Evolutionary conservation across 1,139 yeast species (phyloP), one percentile per base, ranked within the genome.

Genomic region (Candida tropicalis): DNA sequence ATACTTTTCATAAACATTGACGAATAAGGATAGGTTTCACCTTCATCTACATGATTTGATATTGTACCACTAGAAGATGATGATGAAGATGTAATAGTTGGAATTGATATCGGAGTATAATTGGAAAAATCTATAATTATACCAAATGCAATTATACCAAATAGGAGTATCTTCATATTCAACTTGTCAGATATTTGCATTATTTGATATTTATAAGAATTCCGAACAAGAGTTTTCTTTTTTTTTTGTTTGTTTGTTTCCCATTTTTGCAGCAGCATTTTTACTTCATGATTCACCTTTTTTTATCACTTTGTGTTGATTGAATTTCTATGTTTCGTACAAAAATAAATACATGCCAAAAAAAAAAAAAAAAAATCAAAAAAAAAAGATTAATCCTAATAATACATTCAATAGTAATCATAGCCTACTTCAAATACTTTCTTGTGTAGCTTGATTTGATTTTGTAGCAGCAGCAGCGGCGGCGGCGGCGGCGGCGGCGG

Each of bases 1-100:
- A 42, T 40, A 7, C 43, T 20, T 22, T 42, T 37, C 1, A 31
- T 17, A 17, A 40, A 47, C 20, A 24, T 32, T n/a, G 31, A 13
- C 10, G 48, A 42, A 29, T 40, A 42, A 1, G 48, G 48, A 38
- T 26, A 33, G 12, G 27, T 8, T 16, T 33, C 35, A 5, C 13
- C n/a, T 18, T 24, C 22, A 8, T 13, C 18, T 13, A 11, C n/a
- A 15, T 15, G 18, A 9, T 26, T 26, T 15, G 15, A 11, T n/a
- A n/a, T n/a, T n/a, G n/a, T n/a, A n/a, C n/a, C n/a, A n/a, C n/a
- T n/a, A 8, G 15, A 26, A 4, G 28, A 6, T 31, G 13, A 11
- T 8, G 12, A 15, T 23, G 24, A 24, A 12, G 26, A 12, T 4
- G 34, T 26, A 2, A 28, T 27, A n/a, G 31, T 15, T 35, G 40